Base-by-base conservation (phyloP, 2,329 filamentous ascomycete genomes). In the Cucurbitaria berberidis region DNA sequence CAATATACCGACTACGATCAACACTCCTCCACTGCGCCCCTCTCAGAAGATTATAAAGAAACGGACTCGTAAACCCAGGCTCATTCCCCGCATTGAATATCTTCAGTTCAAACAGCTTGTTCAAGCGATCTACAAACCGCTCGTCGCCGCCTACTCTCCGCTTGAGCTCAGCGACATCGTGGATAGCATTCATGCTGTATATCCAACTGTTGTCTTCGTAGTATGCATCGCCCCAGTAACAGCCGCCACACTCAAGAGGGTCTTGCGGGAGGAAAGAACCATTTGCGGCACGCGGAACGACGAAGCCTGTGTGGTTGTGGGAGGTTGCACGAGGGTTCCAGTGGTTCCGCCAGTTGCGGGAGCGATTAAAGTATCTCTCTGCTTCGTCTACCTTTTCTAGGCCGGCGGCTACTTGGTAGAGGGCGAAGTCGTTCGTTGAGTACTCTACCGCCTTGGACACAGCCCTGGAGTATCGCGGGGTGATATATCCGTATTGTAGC, bases 21-120 rank as follows among this genome's bases (percentile, higher is more conserved):
- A 89, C 86, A 3, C 81, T 81, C 26, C 85, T 80, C 62, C 86
- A 83, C 63, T 88, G 87, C 40, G 84, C 81, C 53, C 82, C 81
- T 15, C 44, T 43, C 48, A 84, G 82, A 69, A 84, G 90, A 72
- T 88, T 86, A 78, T 87, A 90, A 3, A 90, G 79, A 69, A 87
- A 91, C 0, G 87, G 87, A 0, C 84, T 83, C 1, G 82, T 84
- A 74, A 90, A 90, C 69, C 80, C 81, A 19, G 87, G 87, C 72
- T 89, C 85, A 67, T 89, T 89, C 13, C 85, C 86, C 0, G 85
- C 82, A 69, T 90, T 84, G 70, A 88, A 89, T 21, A 89, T 81
- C 0, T 59, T 54, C 8, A 72, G 35, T 45, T 79, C 77, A 70
- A 89, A 89, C 48, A 88, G 81, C 59, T 80, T 84, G 44, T 89